These are phyloP conservation scores for Ramularia endophylla DNA, from an alignment of 2,329 filamentous ascomycete genomes.

Conservation along the genomic window DNA sequence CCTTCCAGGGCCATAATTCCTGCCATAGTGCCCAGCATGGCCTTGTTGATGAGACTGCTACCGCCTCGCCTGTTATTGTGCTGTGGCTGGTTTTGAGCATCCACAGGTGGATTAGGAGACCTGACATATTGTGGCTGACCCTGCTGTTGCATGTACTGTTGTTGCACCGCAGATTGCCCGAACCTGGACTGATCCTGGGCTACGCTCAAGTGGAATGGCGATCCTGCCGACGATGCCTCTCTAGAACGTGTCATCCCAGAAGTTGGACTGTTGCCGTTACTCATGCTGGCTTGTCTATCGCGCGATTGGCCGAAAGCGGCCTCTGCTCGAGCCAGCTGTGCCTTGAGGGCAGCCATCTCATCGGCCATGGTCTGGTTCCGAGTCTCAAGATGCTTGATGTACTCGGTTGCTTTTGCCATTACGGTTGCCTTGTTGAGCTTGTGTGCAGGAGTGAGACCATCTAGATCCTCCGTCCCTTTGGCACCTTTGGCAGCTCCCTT, in stretches of 20 bases:
- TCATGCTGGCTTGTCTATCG: slow-evolving; percentile 21
- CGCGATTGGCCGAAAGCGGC: slow-evolving; percentile 56
- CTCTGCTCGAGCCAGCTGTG: slow-evolving; percentile 57
- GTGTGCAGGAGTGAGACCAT: slow-evolving; percentile 67
- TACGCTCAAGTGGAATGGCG: slow-evolving; percentile 23
- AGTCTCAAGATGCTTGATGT: slow-evolving; percentile 90
- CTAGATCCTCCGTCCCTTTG: slow-evolving; percentile 65
- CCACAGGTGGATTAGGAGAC: slow-evolving; percentile 26
- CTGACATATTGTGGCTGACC: slow-evolving; percentile 27
- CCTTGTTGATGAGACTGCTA: slow-evolving; percentile 56
- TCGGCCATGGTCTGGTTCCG: slow-evolving; percentile 75
- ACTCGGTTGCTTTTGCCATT: slow-evolving; percentile 90
- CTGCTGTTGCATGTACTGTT: slow-evolving; percentile 32
- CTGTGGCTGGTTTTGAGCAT: slow-evolving; percentile 33
- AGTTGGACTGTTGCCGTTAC: slow-evolving; percentile 14
- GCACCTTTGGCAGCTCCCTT: slow-evolving; percentile 60
- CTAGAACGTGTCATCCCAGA: slow-evolving; percentile 19
- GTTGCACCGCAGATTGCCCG: slow-evolving; percentile 20
- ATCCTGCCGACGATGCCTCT: slow-evolving; percentile 21
- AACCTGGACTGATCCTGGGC: slow-evolving; percentile 21
- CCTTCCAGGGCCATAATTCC: slow-evolving; percentile 90
- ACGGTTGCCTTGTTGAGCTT: slow-evolving; percentile 99
- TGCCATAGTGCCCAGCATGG: slow-evolving; percentile 89
- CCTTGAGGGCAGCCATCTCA: slow-evolving; percentile 74
- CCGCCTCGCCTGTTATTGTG: slow-evolving; percentile 36